Evolutionary conservation across 495 filamentous ascomycete species (phyloP).

Genomic region (Melanomma pulvis-pyrius): DNA sequence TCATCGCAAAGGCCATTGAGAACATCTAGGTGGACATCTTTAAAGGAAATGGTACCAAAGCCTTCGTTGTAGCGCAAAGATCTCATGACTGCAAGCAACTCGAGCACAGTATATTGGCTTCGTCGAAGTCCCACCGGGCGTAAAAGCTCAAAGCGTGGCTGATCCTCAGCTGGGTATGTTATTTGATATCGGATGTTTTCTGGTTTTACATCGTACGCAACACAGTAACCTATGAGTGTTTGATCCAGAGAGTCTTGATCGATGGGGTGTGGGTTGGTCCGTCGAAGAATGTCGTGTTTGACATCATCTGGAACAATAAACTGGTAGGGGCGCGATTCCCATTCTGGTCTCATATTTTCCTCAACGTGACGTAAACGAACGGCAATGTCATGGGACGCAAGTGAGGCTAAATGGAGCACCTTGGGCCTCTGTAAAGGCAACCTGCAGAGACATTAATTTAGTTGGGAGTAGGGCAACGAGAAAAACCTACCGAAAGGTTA

Average conservation of each 20-base stretch:
- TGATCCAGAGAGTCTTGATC: constrained; percentile 80
- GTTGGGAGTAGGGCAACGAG: not conserved
- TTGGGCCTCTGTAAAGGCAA: constrained; percentile 65
- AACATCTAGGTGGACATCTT: constrained; percentile 68
- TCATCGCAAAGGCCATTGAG: constrained; percentile 64
- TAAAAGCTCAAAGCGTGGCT: constrained; percentile 80
- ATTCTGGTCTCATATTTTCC: constrained; percentile 79
- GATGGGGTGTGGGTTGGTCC: constrained; percentile 63
- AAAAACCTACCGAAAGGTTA: constrained; percentile 71
- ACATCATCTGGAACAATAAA: constrained; percentile 65
- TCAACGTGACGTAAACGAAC: constrained; percentile 71
- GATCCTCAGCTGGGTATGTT: constrained; percentile 75
- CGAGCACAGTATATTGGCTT: constrained; percentile 67
- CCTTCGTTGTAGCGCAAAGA: constrained; percentile 90
- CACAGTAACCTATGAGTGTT: constrained; percentile 83
- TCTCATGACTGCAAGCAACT: constrained; percentile 83
- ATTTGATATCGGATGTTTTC: constrained; percentile 56
- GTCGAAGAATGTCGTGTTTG: constrained; percentile 61
- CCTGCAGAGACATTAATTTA: constrained; percentile 44
- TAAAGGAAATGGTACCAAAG: constrained; percentile 83
- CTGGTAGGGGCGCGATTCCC: constrained; percentile 71
- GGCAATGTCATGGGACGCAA: constrained; percentile 75
- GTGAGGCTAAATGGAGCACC: constrained; percentile 76
- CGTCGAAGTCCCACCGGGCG: constrained; percentile 60
- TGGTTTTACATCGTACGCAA: constrained; percentile 61